Base-by-base conservation (phyloP, 495 filamentous ascomycete genomes). In the Neurospora sp. region DNA sequence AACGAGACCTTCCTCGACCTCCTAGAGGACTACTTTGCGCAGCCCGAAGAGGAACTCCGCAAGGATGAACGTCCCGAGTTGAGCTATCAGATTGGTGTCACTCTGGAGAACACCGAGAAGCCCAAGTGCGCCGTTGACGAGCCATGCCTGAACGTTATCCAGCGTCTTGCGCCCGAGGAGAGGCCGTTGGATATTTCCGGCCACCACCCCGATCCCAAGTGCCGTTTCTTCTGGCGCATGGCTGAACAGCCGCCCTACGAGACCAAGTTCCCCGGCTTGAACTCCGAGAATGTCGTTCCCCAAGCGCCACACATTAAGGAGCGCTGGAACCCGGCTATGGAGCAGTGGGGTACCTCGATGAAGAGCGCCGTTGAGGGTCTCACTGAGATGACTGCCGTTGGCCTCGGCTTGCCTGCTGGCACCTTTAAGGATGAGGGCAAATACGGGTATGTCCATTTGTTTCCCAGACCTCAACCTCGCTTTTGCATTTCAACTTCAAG, bases 11-110 rank as follows among this genome's bases (percentile, higher is more conserved):
- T 87, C 76, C 82, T 86, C 31, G 85, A 87, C 73, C 78, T 87
- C n/a, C 82, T 87, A 5, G 85, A 87, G 74, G 85, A 87, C 80
- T 87, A 87, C 78, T 87, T 87, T 75, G 84, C 85, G 69, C 85
- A 86, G 78, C 85, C 85, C 66, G 81, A 80, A 11, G 83, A 71
- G 8, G 77, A 78, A 8, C 79, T 86, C 31, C 73, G 74, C 44
- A 74, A 76, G 23, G 85, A 87, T 72, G 85, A 86, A 78, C 82
- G 85, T 4, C 85, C 85, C 46, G 85, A 85, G 76, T 78, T 87
- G 18, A 79, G 80, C 70, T 87, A 84, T 78, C 85, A 87, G 79
- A 83, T 87, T 49, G 85, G 85, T 75, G 85, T 86, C 23, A 87
- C 85, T 37, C 83, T 87, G 69, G 85, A 86, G 62, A 86, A 87